A percentile compares a stretch with the other conserved stretches of the same genome.
Conservation (phyloP, 2,329 filamentous ascomycete genomes). For the Trichoderma guizhouense region DNA sequence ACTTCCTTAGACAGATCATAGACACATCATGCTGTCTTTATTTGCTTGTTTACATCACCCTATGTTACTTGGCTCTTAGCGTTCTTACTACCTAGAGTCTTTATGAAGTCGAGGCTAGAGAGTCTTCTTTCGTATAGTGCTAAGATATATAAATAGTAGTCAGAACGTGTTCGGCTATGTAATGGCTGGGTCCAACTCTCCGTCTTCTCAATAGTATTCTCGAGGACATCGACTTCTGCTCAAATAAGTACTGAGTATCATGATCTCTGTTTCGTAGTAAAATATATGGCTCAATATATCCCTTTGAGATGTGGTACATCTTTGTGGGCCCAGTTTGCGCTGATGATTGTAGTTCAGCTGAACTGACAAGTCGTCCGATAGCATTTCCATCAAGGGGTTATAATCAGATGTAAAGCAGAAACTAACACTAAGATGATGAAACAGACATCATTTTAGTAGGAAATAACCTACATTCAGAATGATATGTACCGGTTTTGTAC, state of each 20-base stretch:
- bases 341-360: neutral
- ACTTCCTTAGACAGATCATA: neutral
- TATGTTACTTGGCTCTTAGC: neutral
- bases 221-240: neutral
- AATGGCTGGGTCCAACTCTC: neutral
- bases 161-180: neutral
- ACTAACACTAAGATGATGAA: neutral
- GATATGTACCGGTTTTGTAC: neutral
- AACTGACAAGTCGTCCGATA: neutral
- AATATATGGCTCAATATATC: neutral
- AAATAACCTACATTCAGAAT: too few relatives aligned
- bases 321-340: neutral
- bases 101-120: neutral
- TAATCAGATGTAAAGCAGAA: neutral
- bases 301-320: neutral
- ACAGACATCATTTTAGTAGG: too few relatives aligned
- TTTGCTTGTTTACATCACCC: neutral
- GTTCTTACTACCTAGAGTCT: neutral
- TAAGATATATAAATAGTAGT: neutral
- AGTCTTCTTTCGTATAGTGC: neutral
- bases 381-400: neutral
- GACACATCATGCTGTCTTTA: neutral
- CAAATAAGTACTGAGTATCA: neutral
- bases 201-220: neutral
- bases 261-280: fast-evolving